phyloP scores from a whole-genome alignment of 2,329 filamentous ascomycete genomes.

The Magnaporthiopsis incrustans region DNA sequence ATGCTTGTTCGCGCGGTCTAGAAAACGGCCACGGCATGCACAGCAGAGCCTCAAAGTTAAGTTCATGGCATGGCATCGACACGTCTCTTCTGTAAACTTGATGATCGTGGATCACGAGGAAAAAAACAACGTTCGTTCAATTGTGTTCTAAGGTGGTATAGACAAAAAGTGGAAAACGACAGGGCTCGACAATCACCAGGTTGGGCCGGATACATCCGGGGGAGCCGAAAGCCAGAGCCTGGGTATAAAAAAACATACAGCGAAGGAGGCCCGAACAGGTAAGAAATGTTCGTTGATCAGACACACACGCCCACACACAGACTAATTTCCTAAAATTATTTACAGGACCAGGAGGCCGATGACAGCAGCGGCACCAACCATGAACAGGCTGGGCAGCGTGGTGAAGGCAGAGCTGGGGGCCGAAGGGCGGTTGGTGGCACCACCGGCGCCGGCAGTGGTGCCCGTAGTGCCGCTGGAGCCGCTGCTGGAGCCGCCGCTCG shows the following conservation, averaged over 20 bases:
- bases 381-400: conserved; percentile 5
- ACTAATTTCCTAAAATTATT: background rate
- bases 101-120: background rate
- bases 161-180: background rate
- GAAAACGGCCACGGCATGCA: too few species aligned
- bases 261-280: background rate
- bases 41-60: too few species aligned
- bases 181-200: background rate
- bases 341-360: conserved; percentile 5
- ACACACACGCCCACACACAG: background rate
- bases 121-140: background rate
- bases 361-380: conserved; percentile 3
- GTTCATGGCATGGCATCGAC: too few species aligned
- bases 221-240: background rate
- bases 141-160: background rate
- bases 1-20: too few species aligned
- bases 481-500: conserved; percentile 10
- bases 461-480: background rate
- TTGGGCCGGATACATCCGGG: background rate
- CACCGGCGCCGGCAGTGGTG: background rate
- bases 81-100: too few species aligned
- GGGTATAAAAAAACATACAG: background rate
- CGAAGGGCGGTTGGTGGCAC: background rate
- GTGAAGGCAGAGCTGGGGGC: background rate
- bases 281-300: background rate